Percentiles rank a stretch among this genome's conserved stretches.
Conservation (phyloP, 305 asterid genomes). For the Euphrasia arctica region DNA sequence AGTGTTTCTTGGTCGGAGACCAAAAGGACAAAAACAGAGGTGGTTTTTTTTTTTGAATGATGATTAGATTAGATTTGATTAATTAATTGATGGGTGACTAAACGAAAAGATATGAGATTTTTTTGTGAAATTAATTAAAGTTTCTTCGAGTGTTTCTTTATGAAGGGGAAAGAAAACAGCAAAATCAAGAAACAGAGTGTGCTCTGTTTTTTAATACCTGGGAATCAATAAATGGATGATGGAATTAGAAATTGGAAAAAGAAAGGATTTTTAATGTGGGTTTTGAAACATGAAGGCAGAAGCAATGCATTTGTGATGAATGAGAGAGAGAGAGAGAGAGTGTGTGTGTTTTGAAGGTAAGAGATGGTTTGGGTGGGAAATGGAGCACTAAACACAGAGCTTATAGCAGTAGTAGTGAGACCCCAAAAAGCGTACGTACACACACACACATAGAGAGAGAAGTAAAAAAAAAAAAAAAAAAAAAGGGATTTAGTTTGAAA, state of each 20-base stretch:
- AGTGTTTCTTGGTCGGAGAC: slow-evolving; percentile 52
- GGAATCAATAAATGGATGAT: too few species aligned
- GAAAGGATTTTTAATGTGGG: too few species aligned
- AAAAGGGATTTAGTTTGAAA: too few species aligned
- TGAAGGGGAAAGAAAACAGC: too few species aligned
- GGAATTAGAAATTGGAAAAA: too few species aligned
- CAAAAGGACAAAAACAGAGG: slow-evolving; percentile 35
- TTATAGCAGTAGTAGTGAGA: slow-evolving; percentile 35
- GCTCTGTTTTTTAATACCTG: too few species aligned
- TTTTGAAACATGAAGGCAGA: too few species aligned
- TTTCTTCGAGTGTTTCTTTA: too few species aligned
- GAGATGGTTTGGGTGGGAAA: slow-evolving; percentile 33
- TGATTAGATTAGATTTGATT: not conserved
- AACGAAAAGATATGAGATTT: too few species aligned
- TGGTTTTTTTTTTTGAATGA: not conserved
- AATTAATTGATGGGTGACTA: slow-evolving; percentile 8
- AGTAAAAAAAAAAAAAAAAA: slow-evolving; percentile 14
- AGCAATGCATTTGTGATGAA: not conserved
- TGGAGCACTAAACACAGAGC: slow-evolving; percentile 41
- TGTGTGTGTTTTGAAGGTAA: slow-evolving; percentile 20
- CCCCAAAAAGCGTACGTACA: not conserved
- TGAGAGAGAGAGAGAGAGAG: slow-evolving; percentile 20
- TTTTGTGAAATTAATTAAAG: too few species aligned
- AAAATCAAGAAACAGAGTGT: too few species aligned
- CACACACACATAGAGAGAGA: slow-evolving; percentile 10